phyloP scores from a whole-genome alignment of 2,329 filamentous ascomycete genomes.

The Ophiognomonia clavigignenti-juglandacearum region DNA sequence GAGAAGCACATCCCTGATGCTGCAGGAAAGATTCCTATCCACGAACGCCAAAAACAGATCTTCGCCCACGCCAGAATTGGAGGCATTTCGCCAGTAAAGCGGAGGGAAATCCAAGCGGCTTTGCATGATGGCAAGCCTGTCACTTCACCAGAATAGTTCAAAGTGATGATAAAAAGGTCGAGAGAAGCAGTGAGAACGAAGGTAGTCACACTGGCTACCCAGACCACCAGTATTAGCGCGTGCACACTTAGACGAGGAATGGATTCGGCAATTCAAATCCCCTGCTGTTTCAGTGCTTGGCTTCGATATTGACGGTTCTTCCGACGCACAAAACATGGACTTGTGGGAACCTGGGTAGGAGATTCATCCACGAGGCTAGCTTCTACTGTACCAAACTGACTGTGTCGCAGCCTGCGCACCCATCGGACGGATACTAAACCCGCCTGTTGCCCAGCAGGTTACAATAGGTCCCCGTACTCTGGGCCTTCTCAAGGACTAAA shows the following conservation, averaged over 20 bases:
- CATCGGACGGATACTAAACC: too few species aligned
- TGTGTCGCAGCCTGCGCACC: too few species aligned
- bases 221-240: not conserved
- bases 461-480: too few species aligned
- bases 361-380: too few species aligned
- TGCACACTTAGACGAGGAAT: not conserved
- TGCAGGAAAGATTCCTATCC: slow-evolving; percentile 67
- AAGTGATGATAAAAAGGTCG: not conserved
- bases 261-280: not conserved
- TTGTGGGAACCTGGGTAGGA: too few species aligned
- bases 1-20: slow-evolving; percentile 76
- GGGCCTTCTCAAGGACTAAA: too few species aligned
- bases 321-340: too few species aligned
- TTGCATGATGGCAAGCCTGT: not conserved
- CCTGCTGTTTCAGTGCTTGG: too few species aligned
- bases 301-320: too few species aligned
- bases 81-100: not conserved
- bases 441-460: too few species aligned
- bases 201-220: not conserved
- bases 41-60: slow-evolving; percentile 63
- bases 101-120: not conserved
- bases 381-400: too few species aligned
- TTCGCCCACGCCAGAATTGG: slow-evolving; percentile 41
- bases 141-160: not conserved
- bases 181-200: not conserved